Evolutionary conservation across 306 rosid species (phyloP), one percentile per base, ranked within the genome.

Genomic region (Cicer pinnatifidum): DNA sequence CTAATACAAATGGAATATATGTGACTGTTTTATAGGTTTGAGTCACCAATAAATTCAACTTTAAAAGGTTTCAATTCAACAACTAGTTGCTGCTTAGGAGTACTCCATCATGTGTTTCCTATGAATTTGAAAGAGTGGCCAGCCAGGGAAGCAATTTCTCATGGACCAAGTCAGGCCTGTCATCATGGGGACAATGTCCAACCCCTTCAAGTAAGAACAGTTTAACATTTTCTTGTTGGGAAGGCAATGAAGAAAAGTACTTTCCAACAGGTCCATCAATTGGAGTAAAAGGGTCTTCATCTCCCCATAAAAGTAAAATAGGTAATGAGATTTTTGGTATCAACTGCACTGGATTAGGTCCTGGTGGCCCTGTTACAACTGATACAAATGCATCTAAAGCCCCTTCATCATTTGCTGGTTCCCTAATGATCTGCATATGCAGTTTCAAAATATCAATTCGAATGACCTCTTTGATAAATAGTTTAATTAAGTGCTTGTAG

Each of bases 171-270:
- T 83, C 86, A 67, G 98, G 98, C 65, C 84, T 86, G 47, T 93
- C 98, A 75, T 93, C 97, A 75, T 93, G 98, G 12, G 98, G 98
- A 53, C 97, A 93, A 48, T 93, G 98, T 53, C 97, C 98, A 67
- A 88, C 97, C 20, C 98, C 98, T 78, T 85, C 84, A 37, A 93
- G 77, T 3, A 93, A 75, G 35, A 65, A 85, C 33, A 93, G 88
- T 47, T 81, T 76, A 4, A 93, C 89, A 78, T 88, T 86, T 67
- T 84, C 79, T 59, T 59, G 69, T 48, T 79, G 84, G 52, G 87
- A 70, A 63, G 96, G 87, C 37, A 93, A 59, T 33, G 86, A 72
- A 38, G 88, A 72, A 68, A 93, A 93, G 86, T 85, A 93, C 83
- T 84, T 91, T 1, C 96, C 97, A 44, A 93, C 92, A 45, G 98